phyloP scores from a whole-genome alignment of 352 stramenopile genomes.

The Pythium chondricola region DNA sequence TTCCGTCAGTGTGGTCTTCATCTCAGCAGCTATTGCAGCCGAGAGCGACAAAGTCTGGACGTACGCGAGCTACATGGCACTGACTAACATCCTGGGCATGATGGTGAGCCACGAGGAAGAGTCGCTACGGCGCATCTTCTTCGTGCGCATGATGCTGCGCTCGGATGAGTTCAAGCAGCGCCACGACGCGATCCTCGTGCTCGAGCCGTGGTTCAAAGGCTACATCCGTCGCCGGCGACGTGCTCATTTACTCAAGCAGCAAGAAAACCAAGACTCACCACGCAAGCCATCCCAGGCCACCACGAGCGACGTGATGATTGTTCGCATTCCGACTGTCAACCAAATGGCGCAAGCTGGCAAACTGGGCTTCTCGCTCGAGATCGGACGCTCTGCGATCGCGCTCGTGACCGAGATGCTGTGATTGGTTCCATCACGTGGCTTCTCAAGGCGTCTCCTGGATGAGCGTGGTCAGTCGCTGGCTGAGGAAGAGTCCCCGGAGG shows the following conservation, averaged over 20 bases:
- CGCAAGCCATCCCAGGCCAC: not conserved
- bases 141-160: constrained; percentile 32
- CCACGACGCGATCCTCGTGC: constrained; percentile 23
- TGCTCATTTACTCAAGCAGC: not conserved
- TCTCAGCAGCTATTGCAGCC: constrained; percentile 6
- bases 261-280: not conserved
- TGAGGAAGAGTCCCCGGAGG: not conserved
- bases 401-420: constrained; percentile 12
- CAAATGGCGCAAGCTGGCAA: constrained; percentile 24
- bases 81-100: constrained; percentile 32
- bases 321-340: constrained; percentile 24
- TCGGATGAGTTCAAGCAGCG: constrained; percentile 28
- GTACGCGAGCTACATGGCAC: constrained; percentile 25
- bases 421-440: not conserved
- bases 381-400: constrained; percentile 15
- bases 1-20: constrained; percentile 9
- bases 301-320: not conserved
- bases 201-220: constrained; percentile 21
- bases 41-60: constrained; percentile 14
- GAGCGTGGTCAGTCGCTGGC: not conserved
- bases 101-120: constrained; percentile 47
- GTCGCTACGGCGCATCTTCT: constrained; percentile 38
- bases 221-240: constrained; percentile 14
- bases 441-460: not conserved
- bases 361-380: constrained; percentile 19